Percentiles rank a stretch among this genome's conserved stretches.
phyloP scores from a whole-genome alignment of 2,329 filamentous ascomycete species.

The Fusarium humuli region DNA sequence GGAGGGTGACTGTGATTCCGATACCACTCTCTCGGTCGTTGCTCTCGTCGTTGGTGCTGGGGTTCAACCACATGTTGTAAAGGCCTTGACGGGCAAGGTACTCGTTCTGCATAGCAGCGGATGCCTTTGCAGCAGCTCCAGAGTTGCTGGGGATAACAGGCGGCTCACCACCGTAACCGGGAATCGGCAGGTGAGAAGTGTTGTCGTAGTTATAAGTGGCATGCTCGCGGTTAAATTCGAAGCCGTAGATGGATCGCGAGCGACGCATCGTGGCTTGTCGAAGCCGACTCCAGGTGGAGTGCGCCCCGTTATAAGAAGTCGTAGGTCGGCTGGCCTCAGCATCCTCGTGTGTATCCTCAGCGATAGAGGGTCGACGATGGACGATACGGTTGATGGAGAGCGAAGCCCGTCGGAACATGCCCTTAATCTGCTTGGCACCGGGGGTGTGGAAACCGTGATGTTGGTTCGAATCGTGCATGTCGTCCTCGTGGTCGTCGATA shows the following conservation, averaged over 20 bases:
- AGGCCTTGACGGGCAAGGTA: constrained; percentile 53
- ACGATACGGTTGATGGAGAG: constrained; percentile 66
- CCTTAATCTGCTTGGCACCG: constrained; percentile 56
- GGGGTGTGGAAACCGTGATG: constrained; percentile 45
- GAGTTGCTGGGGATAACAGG: constrained; percentile 70
- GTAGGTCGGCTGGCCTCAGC: constrained; percentile 51
- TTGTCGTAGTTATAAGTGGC: constrained; percentile 43
- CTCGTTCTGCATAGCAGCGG: constrained; percentile 70
- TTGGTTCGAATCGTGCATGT: constrained; percentile 41
- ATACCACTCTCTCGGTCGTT: constrained; percentile 74
- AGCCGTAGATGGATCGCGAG: constrained; percentile 59
- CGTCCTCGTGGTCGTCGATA: constrained; percentile 50
- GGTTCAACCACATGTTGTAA: constrained; percentile 58
- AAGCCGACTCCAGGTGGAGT: constrained; percentile 62
- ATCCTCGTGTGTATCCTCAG: constrained; percentile 44
- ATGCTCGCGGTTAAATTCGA: constrained; percentile 49
- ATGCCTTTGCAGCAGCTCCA: constrained; percentile 71
- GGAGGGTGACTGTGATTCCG: constrained; percentile 66
- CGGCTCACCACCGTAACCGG: constrained; percentile 64
- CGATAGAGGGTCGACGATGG: constrained; percentile 59
- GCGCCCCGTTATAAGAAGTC: constrained; percentile 57
- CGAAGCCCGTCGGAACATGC: constrained; percentile 67
- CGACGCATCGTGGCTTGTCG: constrained; percentile 65
- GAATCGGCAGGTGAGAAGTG: constrained; percentile 55
- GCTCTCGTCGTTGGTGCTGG: constrained; percentile 56